phyloP scores from a whole-genome alignment of 2,329 filamentous ascomycete species.

The Mariannaea elegans region DNA sequence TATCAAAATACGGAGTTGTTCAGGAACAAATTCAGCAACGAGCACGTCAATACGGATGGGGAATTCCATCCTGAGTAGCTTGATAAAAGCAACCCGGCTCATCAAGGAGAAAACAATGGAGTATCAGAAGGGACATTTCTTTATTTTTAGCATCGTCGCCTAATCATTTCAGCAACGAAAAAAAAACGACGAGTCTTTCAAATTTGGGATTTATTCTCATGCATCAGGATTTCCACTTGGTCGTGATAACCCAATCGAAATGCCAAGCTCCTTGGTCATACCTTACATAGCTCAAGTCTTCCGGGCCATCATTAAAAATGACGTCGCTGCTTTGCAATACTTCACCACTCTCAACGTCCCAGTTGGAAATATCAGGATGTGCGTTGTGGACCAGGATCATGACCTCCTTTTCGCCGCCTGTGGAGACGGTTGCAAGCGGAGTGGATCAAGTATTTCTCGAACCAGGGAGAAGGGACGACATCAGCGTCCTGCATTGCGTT shows the following conservation, averaged over 20 bases:
- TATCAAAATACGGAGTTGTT: no score
- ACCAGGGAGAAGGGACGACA: background rate
- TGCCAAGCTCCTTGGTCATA: constrained; percentile 6
- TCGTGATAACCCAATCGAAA: constrained; percentile 14
- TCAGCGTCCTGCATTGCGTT: background rate
- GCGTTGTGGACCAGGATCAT: background rate
- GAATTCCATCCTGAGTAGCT: no score
- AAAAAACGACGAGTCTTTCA: no score
- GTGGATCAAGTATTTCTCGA: background rate
- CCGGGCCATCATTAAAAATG: background rate
- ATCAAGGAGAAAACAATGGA: background rate
- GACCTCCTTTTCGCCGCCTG: constrained; percentile 4
- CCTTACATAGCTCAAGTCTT: background rate
- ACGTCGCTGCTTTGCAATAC: background rate
- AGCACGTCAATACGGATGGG: no score
- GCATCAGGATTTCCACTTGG: background rate
- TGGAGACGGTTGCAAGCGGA: constrained; percentile 1
- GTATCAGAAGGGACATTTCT: background rate
- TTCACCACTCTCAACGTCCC: background rate
- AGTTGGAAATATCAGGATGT: constrained; percentile 9
- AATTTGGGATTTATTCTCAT: no score
- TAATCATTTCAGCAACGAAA: no score
- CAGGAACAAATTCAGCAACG: no score
- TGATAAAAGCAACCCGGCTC: no score
- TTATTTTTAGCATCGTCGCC: background rate